A percentile compares a stretch with the other conserved stretches of the same genome.
Conservation (phyloP, 345 rosid species). For the Euphorbia tirucalli region DNA sequence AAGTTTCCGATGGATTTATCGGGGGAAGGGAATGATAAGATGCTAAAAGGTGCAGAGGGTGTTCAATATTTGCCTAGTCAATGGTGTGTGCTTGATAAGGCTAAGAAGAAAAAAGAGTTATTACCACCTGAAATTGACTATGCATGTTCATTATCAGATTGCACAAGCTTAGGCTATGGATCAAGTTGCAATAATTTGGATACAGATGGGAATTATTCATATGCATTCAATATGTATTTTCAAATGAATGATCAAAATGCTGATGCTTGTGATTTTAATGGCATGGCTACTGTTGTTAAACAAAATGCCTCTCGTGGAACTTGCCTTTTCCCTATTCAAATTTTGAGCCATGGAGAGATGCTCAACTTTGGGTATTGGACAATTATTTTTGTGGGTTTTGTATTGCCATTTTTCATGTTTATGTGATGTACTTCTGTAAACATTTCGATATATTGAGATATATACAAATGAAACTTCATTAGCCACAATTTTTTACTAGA, state of each 20-base stretch:
- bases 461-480: not conserved
- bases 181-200: slow-evolving; percentile 43
- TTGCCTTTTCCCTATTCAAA: slow-evolving; percentile 65
- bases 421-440: slow-evolving; percentile 6
- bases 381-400: not conserved
- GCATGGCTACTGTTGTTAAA: slow-evolving; percentile 43
- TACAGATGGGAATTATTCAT: slow-evolving; percentile 39
- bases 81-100: slow-evolving; percentile 56
- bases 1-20: slow-evolving; percentile 67
- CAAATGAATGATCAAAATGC: slow-evolving; percentile 59
- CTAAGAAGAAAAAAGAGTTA: slow-evolving; percentile 2
- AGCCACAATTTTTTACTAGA: no score
- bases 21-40: slow-evolving; percentile 48
- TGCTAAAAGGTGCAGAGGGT: slow-evolving; percentile 55
- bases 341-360: slow-evolving; percentile 36
- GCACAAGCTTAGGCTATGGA: slow-evolving; percentile 41
- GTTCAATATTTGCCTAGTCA: slow-evolving; percentile 53
- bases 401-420: slow-evolving; percentile 7
- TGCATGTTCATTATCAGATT: slow-evolving; percentile 65
- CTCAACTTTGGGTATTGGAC: slow-evolving; percentile 8
- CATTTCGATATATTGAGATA: no score
- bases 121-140: slow-evolving; percentile 28
- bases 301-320: slow-evolving; percentile 38
- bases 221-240: slow-evolving; percentile 71
- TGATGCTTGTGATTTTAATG: slow-evolving; percentile 61